Conservation (phyloP, 352 stramenopile species). For the Globisporangium radiosum region DNA sequence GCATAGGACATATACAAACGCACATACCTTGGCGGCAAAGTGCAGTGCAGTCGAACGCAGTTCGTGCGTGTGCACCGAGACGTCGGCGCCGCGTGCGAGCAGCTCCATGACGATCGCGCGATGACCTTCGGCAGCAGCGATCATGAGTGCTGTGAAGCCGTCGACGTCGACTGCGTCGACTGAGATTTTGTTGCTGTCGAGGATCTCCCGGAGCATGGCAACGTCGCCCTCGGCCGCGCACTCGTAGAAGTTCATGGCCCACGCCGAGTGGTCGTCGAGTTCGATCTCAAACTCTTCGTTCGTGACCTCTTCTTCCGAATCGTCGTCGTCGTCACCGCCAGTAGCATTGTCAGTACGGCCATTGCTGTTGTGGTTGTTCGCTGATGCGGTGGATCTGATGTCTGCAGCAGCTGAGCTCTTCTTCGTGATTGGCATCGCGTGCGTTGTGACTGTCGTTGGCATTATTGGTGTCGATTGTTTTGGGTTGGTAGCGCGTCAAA, state of each 20-base stretch:
- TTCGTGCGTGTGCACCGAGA: conserved; percentile 60
- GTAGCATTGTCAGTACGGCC: not conserved
- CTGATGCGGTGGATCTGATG: not conserved
- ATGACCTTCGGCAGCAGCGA: conserved; percentile 70
- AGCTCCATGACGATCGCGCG: conserved; percentile 46
- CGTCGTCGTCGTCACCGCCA: not conserved
- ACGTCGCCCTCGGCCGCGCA: conserved; percentile 67
- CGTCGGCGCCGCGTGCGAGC: conserved; percentile 48
- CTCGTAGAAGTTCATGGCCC: conserved; percentile 66
- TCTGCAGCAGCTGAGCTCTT: too few species aligned
- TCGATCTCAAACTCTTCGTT: conserved; percentile 66
- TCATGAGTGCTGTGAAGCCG: conserved; percentile 82
- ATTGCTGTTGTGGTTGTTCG: not conserved
- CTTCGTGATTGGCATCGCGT: too few species aligned
- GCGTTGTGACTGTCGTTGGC: too few species aligned
- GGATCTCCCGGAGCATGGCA: conserved; percentile 45
- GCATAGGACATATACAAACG: too few species aligned
- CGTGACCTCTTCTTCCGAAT: conserved; percentile 47
- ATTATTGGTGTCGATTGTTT: too few species aligned
- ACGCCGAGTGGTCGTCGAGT: conserved; percentile 44
- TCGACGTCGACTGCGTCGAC: conserved; percentile 77
- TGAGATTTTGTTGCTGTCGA: conserved; percentile 48
- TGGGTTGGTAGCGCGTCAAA: too few species aligned
- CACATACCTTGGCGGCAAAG: conserved; percentile 65
- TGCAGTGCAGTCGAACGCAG: conserved; percentile 70